These are phyloP conservation scores for Nothopassalora personata DNA, from an alignment of 2,329 filamentous ascomycete species.

Conservation along the genomic window DNA sequence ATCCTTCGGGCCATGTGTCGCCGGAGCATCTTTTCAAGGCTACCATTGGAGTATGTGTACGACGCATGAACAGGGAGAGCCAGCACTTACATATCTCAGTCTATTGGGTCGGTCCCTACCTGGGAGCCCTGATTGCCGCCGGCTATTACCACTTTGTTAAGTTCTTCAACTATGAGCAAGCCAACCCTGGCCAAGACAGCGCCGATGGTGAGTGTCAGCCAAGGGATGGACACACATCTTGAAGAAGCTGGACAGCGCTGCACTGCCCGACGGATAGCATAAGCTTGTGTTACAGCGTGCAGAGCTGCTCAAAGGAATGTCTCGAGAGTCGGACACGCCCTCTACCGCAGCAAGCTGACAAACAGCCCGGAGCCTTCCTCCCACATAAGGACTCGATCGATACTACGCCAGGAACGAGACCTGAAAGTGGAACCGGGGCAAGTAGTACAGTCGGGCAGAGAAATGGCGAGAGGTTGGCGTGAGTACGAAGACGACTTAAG, in stretches of 20 bases:
- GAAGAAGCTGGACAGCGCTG: background rate
- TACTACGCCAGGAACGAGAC: background rate
- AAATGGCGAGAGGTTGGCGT: background rate
- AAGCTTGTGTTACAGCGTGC: background rate
- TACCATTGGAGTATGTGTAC: conserved; percentile 26
- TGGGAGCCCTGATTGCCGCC: conserved; percentile 14
- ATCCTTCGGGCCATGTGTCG: conserved; percentile 32
- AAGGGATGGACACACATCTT: background rate
- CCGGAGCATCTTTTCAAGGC: conserved; percentile 22
- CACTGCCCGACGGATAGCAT: background rate
- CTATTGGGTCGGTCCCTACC: conserved; percentile 1
- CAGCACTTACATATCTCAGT: background rate
- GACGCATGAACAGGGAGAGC: background rate
- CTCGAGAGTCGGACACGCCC: background rate
- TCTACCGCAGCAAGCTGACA: background rate
- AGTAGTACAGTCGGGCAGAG: background rate
- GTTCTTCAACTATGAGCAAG: conserved; percentile 29
- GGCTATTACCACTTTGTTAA: conserved; percentile 32
- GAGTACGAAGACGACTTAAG: background rate
- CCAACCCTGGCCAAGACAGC: conserved; percentile 24
- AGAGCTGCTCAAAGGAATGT: background rate
- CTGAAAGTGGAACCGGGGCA: background rate
- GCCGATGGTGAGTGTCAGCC: conserved; percentile 3
- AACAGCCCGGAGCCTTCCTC: background rate
- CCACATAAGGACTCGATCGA: background rate